These are phyloP conservation scores for Grammothele lineata DNA, from an alignment of 768 basidiomycete species.

Conservation along the genomic window DNA sequence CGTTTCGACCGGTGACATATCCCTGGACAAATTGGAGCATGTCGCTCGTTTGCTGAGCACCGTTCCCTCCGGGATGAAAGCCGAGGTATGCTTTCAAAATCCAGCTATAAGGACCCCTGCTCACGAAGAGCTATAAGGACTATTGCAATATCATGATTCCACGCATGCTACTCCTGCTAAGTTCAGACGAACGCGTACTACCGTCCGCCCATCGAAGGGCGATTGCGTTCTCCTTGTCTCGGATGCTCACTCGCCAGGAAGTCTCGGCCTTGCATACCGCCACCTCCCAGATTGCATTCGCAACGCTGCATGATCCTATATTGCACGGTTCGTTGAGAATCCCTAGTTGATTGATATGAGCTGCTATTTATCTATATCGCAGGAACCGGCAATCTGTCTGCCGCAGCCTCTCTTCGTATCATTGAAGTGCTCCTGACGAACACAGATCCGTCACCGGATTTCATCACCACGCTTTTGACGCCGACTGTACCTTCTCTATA, in stretches of 20 bases:
- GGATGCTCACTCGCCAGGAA: constrained; percentile 46
- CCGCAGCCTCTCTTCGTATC: constrained; percentile 42
- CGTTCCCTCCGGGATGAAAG: constrained; percentile 52
- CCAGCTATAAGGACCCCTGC: not conserved
- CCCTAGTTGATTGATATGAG: not conserved
- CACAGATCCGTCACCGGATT: constrained; percentile 71
- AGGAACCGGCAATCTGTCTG: constrained; percentile 18
- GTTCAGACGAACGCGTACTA: constrained; percentile 28
- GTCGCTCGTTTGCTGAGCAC: constrained; percentile 58
- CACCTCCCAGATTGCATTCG: constrained; percentile 36
- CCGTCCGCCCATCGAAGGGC: constrained; percentile 50
- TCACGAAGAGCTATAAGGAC: constrained; percentile 63
- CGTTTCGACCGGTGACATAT: constrained; percentile 41
- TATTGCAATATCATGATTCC: constrained; percentile 58
- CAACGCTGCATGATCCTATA: constrained; percentile 41
- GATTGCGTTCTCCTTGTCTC: constrained; percentile 64
- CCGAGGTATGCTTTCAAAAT: constrained; percentile 45
- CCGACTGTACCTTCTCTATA: constrained; percentile 69
- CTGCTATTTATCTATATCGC: not conserved
- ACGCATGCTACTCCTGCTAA: constrained; percentile 48
- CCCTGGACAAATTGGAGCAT: constrained; percentile 69
- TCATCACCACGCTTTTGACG: constrained; percentile 59
- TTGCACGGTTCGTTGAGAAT: not conserved
- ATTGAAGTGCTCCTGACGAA: constrained; percentile 62
- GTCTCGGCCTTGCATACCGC: constrained; percentile 23